These are phyloP conservation scores for Aphanomyces invadans DNA, from an alignment of 352 stramenopile species.

Conservation along the genomic window DNA sequence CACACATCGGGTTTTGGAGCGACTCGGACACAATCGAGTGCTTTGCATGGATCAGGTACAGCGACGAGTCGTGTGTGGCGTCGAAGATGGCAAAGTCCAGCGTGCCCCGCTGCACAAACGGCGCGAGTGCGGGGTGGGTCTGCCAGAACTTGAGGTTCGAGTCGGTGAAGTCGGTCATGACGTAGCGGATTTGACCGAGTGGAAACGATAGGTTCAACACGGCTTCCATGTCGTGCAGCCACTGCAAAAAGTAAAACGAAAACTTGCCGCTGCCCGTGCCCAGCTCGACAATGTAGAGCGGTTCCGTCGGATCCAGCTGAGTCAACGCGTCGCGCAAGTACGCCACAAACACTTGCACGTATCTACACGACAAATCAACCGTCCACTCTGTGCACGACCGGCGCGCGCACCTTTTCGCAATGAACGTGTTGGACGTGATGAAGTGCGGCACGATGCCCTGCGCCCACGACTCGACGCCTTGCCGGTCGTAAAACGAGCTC, in stretches of 20 bases:
- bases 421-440: conserved; percentile 94
- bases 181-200: conserved; percentile 86
- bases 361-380: conserved; percentile 1
- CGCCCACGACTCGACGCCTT: conserved; percentile 82
- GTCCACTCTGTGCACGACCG: too few relatives aligned
- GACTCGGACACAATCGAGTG: conserved; percentile 39
- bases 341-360: conserved; percentile 37
- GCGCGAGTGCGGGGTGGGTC: conserved; percentile 72
- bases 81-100: conserved; percentile 93
- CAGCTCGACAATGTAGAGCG: conserved; percentile 92
- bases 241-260: conserved; percentile 92
- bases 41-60: conserved; percentile 61
- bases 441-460: conserved; percentile 94
- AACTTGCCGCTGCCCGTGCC: conserved; percentile 91
- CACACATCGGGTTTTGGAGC: conserved; percentile 80
- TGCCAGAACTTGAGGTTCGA: conserved; percentile 92
- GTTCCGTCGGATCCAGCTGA: conserved; percentile 61
- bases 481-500: conserved; percentile 90
- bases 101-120: conserved; percentile 78
- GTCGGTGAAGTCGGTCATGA: conserved; percentile 94
- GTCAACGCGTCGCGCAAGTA: conserved; percentile 57
- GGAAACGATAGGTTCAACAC: conserved; percentile 70
- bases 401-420: conserved; percentile 84
- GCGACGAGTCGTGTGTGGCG: conserved; percentile 77
- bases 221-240: conserved; percentile 54